These are phyloP conservation scores for Coccomyxa subellipsoidea DNA, from an alignment of 163 green algal species.

Conservation along the genomic window DNA sequence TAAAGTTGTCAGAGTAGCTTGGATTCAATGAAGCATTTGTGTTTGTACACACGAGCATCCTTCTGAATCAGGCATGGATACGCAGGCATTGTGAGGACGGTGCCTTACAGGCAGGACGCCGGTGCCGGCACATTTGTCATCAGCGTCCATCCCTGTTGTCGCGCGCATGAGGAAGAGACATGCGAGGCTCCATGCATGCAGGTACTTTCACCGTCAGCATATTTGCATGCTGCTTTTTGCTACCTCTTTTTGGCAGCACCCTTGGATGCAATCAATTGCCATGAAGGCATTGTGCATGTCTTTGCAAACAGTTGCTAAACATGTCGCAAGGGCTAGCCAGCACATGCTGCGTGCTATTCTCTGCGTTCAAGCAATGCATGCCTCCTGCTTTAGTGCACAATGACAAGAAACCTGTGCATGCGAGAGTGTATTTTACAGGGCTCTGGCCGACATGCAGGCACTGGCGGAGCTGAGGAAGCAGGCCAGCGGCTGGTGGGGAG, in stretches of 20 bases:
- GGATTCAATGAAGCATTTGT: too few relatives aligned
- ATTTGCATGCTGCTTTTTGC: not conserved
- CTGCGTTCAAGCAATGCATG: not conserved
- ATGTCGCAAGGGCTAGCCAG: too few relatives aligned
- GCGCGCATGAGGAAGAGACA: not conserved
- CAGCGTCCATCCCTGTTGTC: not conserved
- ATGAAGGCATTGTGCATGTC: not conserved
- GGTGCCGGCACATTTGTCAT: not conserved
- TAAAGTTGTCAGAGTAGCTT: too few relatives aligned
- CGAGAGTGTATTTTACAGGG: not conserved
- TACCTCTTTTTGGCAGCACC: not conserved
- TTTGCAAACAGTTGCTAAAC: not conserved
- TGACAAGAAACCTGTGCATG: too few relatives aligned
- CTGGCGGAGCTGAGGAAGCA: not conserved
- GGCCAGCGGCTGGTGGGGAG: constrained; percentile 10
- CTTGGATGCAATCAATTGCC: not conserved
- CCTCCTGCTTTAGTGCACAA: not conserved
- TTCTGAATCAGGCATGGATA: not conserved
- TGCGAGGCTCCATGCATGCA: not conserved
- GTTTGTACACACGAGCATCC: too few relatives aligned
- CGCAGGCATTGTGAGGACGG: not conserved
- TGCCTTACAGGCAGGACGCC: not conserved
- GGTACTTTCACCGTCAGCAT: not conserved
- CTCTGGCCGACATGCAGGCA: not conserved
- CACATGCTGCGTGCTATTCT: too few relatives aligned